Evolutionary conservation across 164 flowering plant genomes (phyloP).

Genomic region (Kingdonia uniflora): DNA sequence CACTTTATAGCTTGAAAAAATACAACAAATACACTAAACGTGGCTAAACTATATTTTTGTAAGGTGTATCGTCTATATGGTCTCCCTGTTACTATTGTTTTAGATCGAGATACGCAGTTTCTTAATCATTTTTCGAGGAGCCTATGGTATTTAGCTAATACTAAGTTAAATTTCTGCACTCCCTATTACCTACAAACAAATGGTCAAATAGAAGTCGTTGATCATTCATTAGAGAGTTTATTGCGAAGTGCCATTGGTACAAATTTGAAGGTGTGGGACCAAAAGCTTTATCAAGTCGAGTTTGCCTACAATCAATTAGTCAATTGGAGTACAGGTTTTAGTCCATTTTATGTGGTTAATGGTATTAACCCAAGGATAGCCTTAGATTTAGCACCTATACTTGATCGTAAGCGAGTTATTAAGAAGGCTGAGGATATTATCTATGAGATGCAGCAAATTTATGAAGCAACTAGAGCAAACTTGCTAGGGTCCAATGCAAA

Average conservation of each 20-base stretch:
- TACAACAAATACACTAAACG: neutral
- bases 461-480: neutral
- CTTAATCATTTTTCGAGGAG: too few species aligned
- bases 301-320: neutral
- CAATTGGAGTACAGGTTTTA: neutral
- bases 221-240: too few species aligned
- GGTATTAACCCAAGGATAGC: too few species aligned
- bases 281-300: too few species aligned
- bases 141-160: too few species aligned
- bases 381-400: too few species aligned
- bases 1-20: slow-evolving; percentile 6
- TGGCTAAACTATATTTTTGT: neutral
- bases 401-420: neutral
- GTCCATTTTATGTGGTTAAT: too few species aligned
- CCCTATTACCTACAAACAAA: too few species aligned
- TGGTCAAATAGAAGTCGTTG: too few species aligned
- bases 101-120: neutral
- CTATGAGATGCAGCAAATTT: neutral
- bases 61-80: neutral
- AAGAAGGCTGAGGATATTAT: neutral
- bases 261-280: too few species aligned
- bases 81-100: neutral
- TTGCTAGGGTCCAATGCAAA: neutral
- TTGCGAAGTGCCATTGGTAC: too few species aligned
- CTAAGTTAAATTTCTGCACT: too few species aligned